phyloP scores from a whole-genome alignment of 2,329 filamentous ascomycete genomes.

The Chaetomiaceae sp. region DNA sequence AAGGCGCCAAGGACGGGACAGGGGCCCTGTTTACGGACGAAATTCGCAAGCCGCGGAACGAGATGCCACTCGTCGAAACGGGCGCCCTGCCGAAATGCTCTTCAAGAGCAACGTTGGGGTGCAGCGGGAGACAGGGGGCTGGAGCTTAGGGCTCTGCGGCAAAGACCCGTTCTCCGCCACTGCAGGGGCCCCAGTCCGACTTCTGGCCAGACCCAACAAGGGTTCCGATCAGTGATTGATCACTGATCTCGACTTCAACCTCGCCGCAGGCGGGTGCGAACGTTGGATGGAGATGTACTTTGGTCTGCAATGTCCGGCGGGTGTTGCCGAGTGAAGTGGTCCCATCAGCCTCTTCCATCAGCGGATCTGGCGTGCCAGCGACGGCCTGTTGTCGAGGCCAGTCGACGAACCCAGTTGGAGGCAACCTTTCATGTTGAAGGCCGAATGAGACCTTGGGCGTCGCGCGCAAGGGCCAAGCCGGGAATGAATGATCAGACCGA shows the following conservation, averaged over 20 bases:
- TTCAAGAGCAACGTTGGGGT: background rate
- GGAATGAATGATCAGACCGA: conserved; percentile 25
- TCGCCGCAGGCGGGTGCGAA: too few relatives aligned
- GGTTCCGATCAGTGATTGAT: background rate
- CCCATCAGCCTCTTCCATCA: too few relatives aligned
- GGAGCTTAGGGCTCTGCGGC: conserved; percentile 15
- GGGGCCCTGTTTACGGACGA: background rate
- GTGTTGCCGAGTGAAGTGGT: too few relatives aligned
- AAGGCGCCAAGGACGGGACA: conserved; percentile 16
- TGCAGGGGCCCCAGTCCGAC: conserved; percentile 9
- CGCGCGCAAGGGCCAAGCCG: background rate
- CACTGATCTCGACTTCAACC: too few relatives aligned
- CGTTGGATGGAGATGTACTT: too few relatives aligned
- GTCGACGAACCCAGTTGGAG: too few relatives aligned
- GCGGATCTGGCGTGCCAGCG: too few relatives aligned
- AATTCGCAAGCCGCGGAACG: conserved; percentile 15
- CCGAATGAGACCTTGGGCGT: background rate
- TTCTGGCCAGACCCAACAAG: background rate
- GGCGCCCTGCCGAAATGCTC: background rate
- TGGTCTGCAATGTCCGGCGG: too few relatives aligned
- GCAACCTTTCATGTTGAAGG: too few relatives aligned
- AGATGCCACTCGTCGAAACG: conserved; percentile 19
- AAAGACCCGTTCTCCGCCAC: conserved; percentile 9
- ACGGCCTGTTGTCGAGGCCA: too few relatives aligned
- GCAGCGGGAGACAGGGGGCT: background rate